These are phyloP conservation scores for Pyronema domesticum DNA, from an alignment of 495 filamentous ascomycete species.

Conservation along the genomic window DNA sequence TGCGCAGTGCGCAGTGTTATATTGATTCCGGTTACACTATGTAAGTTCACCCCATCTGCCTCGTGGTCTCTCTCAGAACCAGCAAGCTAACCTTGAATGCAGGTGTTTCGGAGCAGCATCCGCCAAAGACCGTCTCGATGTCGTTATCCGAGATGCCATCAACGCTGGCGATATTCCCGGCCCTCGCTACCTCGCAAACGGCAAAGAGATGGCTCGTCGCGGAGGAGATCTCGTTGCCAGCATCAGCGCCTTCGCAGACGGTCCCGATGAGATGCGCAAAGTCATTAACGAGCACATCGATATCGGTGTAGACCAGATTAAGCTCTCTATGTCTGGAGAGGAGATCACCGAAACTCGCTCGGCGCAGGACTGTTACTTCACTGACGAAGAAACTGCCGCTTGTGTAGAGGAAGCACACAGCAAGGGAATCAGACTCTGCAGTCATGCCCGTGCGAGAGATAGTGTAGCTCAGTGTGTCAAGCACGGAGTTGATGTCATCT, in stretches of 20 bases:
- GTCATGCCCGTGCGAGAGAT: conserved; percentile 34
- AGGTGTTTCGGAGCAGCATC: conserved; percentile 34
- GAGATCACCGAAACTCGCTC: conserved; percentile 28
- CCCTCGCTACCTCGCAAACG: conserved; percentile 33
- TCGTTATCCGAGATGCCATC: conserved; percentile 38
- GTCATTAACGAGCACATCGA: conserved; percentile 30
- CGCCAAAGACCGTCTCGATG: conserved; percentile 33
- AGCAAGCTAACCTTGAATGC: no score
- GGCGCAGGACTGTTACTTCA: conserved; percentile 34
- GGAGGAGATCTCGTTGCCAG: conserved; percentile 31
- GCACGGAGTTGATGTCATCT: conserved; percentile 37
- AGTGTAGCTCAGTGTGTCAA: conserved; percentile 32
- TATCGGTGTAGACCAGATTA: conserved; percentile 35
- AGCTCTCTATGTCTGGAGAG: conserved; percentile 37
- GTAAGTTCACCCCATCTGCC: conserved; percentile 1
- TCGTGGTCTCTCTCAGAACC: no score
- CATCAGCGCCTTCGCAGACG: conserved; percentile 34
- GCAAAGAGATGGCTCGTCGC: conserved; percentile 31
- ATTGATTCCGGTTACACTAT: conserved; percentile 33
- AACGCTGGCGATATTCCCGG: conserved; percentile 37
- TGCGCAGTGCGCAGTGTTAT: conserved; percentile 29
- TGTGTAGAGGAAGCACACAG: conserved; percentile 36
- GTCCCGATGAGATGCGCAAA: conserved; percentile 31
- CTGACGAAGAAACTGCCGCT: conserved; percentile 32
- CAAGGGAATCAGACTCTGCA: conserved; percentile 30